phyloP scores from a whole-genome alignment of 2,329 filamentous ascomycete genomes.

The Pseudogymnoascus sp. region DNA sequence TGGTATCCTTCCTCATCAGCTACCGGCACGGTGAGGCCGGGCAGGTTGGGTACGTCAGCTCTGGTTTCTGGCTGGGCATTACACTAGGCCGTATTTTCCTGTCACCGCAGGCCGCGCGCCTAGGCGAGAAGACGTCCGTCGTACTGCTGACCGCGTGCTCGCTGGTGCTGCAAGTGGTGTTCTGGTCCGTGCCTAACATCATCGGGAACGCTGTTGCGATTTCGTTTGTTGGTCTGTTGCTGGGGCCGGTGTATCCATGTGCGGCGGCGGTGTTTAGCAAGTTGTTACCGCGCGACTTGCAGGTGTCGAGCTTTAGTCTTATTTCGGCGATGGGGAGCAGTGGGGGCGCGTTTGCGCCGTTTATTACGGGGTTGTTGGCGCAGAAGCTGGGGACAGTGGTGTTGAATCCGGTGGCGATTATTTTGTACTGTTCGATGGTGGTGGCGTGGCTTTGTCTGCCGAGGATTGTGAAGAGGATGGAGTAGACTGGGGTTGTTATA shows the following conservation, averaged over 20 bases:
- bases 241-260: constrained; percentile 76
- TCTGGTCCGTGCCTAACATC: constrained; percentile 73
- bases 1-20: constrained; percentile 75
- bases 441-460: constrained; percentile 58
- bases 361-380: constrained; percentile 41
- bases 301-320: constrained; percentile 57
- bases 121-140: constrained; percentile 67
- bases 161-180: constrained; percentile 63
- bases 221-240: constrained; percentile 62
- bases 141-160: constrained; percentile 55
- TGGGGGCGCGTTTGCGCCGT: constrained; percentile 58
- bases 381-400: constrained; percentile 41
- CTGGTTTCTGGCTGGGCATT: constrained; percentile 66
- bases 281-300: constrained; percentile 50
- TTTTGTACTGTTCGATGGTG: constrained; percentile 57
- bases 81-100: constrained; percentile 69
- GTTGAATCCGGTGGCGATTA: constrained; percentile 53
- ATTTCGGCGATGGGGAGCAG: constrained; percentile 64
- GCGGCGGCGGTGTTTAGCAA: constrained; percentile 57
- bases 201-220: constrained; percentile 61
- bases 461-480: constrained; percentile 48
- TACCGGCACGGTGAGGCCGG: constrained; percentile 62
- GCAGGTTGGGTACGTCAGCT: constrained; percentile 71
- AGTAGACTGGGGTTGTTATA: constrained; percentile 33
- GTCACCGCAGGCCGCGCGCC: constrained; percentile 53